Conservation (phyloP, 177 flowering plant genomes). For the Telopea speciosissima region DNA sequence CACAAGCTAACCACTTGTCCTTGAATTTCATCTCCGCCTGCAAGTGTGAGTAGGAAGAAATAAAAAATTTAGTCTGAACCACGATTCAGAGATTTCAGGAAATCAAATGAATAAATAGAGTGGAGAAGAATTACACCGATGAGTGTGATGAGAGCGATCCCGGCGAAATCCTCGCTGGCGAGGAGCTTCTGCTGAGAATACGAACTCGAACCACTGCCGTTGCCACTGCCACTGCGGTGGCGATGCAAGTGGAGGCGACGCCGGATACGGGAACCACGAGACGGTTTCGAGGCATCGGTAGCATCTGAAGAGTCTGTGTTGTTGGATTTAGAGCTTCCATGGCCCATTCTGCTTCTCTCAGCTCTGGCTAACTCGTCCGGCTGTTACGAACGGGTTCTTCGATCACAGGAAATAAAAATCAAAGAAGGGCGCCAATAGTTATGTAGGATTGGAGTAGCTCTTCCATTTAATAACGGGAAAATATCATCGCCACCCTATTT, state of each 20-base stretch:
- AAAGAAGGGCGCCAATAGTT: too few species aligned
- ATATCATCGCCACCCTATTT: too few species aligned
- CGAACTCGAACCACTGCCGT: constrained; percentile 4
- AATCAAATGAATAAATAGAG: not conserved
- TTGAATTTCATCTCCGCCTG: constrained; percentile 93
- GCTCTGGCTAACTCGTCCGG: too few species aligned
- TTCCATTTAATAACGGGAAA: too few species aligned
- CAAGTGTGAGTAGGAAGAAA: constrained; percentile 5
- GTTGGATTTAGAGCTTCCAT: constrained; percentile 31
- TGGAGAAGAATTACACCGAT: constrained; percentile 27
- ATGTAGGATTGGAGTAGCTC: too few species aligned
- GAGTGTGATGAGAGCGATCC: constrained; percentile 67
- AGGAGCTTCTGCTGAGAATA: constrained; percentile 18
- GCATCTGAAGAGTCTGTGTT: not conserved
- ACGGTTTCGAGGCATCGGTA: constrained; percentile 7
- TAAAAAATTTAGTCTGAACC: not conserved
- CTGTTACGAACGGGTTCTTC: not conserved
- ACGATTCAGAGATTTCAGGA: constrained; percentile 1
- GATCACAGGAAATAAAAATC: too few species aligned
- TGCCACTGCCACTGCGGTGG: constrained; percentile 7
- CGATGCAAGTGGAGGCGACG: constrained; percentile 22
- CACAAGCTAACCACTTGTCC: constrained; percentile 90
- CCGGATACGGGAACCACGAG: constrained; percentile 25
- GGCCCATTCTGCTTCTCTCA: constrained; percentile 30
- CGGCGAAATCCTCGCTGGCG: constrained; percentile 61